Percentiles rank a stretch among this genome's conserved stretches.
Evolutionary conservation across 2,329 filamentous ascomycete species (phyloP).

Genomic region (Penicillium sp.): DNA sequence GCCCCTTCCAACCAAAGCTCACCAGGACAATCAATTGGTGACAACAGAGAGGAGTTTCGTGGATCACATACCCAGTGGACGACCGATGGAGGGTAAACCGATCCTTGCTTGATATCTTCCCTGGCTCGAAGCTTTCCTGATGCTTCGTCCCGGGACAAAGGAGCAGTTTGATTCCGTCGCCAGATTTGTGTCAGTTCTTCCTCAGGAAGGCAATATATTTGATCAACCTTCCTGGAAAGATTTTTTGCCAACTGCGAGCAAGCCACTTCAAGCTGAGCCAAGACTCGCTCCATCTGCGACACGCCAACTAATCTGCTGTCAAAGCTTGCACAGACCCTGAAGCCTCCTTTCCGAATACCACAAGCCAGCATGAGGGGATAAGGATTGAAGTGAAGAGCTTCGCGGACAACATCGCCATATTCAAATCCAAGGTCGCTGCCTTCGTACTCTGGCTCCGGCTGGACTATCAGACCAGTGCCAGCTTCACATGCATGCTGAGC

Average conservation of each 20-base stretch:
- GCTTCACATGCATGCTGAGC: conserved; percentile 47
- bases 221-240: conserved; percentile 34
- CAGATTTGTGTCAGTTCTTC: conserved; percentile 52
- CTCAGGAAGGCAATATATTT: conserved; percentile 48
- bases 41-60: conserved; percentile 43
- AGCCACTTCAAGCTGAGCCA: conserved; percentile 45
- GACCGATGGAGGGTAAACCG: conserved; percentile 43
- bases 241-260: conserved; percentile 36
- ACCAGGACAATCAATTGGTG: conserved; percentile 50
- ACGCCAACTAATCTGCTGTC: conserved; percentile 46
- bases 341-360: conserved; percentile 51
- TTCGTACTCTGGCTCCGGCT: conserved; percentile 47
- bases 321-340: conserved; percentile 54
- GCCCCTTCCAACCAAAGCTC: conserved; percentile 51
- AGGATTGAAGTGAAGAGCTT: conserved; percentile 53
- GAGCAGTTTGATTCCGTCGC: conserved; percentile 49
- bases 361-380: conserved; percentile 59
- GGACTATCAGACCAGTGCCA: conserved; percentile 47
- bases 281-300: conserved; percentile 47
- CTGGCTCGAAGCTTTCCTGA: conserved; percentile 34
- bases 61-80: conserved; percentile 40
- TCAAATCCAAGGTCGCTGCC: conserved; percentile 47
- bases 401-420: conserved; percentile 43
- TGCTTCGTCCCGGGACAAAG: conserved; percentile 41
- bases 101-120: conserved; percentile 30